A percentile compares a stretch with the other conserved stretches of the same genome.
Evolutionary conservation across 768 basidiomycete genomes (phyloP).

Genomic region (Tricholoma hemisulphureum): DNA sequence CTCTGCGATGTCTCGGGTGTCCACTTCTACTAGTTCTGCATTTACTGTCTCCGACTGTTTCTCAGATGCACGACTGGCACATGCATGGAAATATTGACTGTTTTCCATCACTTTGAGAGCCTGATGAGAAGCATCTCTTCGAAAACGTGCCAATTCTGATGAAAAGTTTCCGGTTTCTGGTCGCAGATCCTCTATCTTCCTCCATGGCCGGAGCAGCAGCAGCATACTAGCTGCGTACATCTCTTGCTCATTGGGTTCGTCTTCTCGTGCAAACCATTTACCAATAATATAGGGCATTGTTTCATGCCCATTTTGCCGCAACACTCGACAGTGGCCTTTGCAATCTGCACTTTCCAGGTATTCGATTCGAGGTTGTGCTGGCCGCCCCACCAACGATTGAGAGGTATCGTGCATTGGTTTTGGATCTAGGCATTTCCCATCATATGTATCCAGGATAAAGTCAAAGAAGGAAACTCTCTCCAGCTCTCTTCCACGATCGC

Average conservation of each 20-base stretch:
- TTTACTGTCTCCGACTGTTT: neutral
- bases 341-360: neutral
- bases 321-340: neutral
- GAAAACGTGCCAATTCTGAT: conserved; percentile 19
- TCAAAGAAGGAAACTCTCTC: neutral
- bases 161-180: conserved; percentile 10
- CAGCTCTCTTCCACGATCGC: neutral
- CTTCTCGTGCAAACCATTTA: conserved; percentile 24
- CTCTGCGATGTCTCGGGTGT: neutral
- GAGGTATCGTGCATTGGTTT: too few relatives aligned
- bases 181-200: conserved; percentile 22
- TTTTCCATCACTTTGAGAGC: conserved; percentile 18
- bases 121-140: neutral
- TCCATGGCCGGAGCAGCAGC: conserved; percentile 36
- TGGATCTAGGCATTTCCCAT: too few relatives aligned
- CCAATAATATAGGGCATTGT: conserved; percentile 35
- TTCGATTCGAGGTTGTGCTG: neutral
- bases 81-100: conserved; percentile 36
- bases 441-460: neutral
- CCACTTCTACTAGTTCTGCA: neutral
- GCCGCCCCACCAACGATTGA: too few relatives aligned
- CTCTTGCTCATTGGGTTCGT: conserved; percentile 13
- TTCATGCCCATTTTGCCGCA: conserved; percentile 23
- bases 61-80: too few relatives aligned
- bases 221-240: conserved; percentile 34